A percentile compares a stretch with the other conserved stretches of the same genome.
phyloP scores from a whole-genome alignment of 352 stramenopile genomes.

The Globisporangium apiculatum region DNA sequence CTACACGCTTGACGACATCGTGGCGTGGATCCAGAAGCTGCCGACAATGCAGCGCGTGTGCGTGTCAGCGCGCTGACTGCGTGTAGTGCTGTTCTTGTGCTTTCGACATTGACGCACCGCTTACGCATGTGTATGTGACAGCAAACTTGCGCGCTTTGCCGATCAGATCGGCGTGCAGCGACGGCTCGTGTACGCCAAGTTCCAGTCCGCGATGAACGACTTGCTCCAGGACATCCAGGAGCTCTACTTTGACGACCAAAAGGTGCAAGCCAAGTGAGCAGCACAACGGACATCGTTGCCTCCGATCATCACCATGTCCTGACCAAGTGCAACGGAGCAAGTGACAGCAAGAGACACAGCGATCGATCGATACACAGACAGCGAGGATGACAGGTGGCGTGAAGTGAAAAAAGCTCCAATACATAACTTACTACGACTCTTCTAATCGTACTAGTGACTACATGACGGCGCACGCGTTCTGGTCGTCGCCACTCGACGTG shows the following conservation, averaged over 20 bases:
- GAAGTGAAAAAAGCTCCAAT: slow-evolving; percentile 6
- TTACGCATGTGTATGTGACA: slow-evolving; percentile 10
- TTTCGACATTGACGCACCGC: neutral
- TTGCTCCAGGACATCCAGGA: slow-evolving; percentile 71
- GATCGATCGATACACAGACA: slow-evolving; percentile 4
- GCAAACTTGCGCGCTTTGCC: slow-evolving; percentile 74
- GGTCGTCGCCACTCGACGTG: slow-evolving; percentile 31
- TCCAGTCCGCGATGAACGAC: slow-evolving; percentile 67
- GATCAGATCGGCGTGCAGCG: slow-evolving; percentile 62
- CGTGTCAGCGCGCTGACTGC: slow-evolving; percentile 2
- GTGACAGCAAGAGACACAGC: too few relatives aligned
- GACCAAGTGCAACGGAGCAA: too few relatives aligned
- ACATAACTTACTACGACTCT: slow-evolving; percentile 10
- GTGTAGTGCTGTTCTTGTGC: neutral
- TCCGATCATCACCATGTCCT: too few relatives aligned
- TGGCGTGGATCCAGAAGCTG: slow-evolving; percentile 67
- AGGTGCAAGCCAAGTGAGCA: slow-evolving; percentile 33
- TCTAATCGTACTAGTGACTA: slow-evolving; percentile 13
- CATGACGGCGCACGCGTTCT: slow-evolving; percentile 66
- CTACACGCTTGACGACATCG: slow-evolving; percentile 70
- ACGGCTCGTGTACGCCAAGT: slow-evolving; percentile 54
- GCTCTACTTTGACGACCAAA: slow-evolving; percentile 40
- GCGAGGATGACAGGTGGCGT: neutral
- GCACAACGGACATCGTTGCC: too few relatives aligned
- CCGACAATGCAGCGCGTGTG: slow-evolving; percentile 81